Evolutionary conservation across 176 grass and related monocot genomes (phyloP).

Genomic region (Dendrocalamus sinicus): DNA sequence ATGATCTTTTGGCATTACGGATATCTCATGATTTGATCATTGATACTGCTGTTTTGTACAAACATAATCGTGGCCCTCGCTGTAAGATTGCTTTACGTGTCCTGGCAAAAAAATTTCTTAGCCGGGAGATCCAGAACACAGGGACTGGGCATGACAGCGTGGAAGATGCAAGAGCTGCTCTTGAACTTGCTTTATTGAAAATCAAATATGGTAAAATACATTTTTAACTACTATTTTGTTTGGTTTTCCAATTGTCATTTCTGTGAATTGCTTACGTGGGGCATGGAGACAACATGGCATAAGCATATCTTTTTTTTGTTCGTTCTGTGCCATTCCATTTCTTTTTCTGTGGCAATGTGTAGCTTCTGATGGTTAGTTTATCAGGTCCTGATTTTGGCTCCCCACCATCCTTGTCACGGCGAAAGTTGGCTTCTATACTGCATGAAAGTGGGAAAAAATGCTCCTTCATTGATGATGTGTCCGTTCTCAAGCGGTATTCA

Average conservation of each 20-base stretch:
- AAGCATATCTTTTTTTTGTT: conserved; percentile 1
- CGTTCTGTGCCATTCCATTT: background rate
- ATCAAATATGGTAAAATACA: conserved; percentile 72
- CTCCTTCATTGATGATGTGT: conserved; percentile 74
- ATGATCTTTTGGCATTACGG: conserved; percentile 80
- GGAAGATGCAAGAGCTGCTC: conserved; percentile 91
- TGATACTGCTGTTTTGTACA: conserved; percentile 90
- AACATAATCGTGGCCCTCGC: conserved; percentile 56
- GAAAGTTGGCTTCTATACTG: conserved; percentile 69
- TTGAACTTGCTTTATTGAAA: conserved; percentile 86
- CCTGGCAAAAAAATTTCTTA: conserved; percentile 74
- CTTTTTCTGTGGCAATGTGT: background rate
- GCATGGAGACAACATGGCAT: background rate
- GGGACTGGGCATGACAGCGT: conserved; percentile 83
- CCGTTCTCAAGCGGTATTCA: conserved; percentile 74
- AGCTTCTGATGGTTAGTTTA: conserved; percentile 44
- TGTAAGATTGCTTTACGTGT: conserved; percentile 88
- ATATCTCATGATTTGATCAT: conserved; percentile 83
- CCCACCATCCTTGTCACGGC: conserved; percentile 51
- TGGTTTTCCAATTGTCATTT: conserved; percentile 19
- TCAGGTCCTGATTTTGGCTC: conserved; percentile 95
- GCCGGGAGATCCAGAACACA: conserved; percentile 67
- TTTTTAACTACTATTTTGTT: conserved; percentile 10
- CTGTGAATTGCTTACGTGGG: background rate
- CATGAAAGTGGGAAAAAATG: conserved; percentile 74